Evolutionary conservation across 1,284 basidiomycete species (phyloP), one percentile per base, ranked within the genome.

Genomic region (Tremellales sp.): DNA sequence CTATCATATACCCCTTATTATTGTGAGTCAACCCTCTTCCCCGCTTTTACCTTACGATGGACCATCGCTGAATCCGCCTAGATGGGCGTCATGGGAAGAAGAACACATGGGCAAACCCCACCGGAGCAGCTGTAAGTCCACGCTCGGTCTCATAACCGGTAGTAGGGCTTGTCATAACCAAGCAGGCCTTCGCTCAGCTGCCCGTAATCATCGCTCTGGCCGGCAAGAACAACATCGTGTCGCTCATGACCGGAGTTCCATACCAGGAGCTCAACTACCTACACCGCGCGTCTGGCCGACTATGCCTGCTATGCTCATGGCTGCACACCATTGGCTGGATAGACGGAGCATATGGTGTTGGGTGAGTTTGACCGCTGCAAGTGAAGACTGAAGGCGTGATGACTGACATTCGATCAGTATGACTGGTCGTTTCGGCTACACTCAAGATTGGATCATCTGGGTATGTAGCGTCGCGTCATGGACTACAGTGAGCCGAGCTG

Each of bases 191-290:
- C 58, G 58, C 60, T 2, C 67, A 75, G 51, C 42, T 73, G 3
- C 73, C 73, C 1, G 56, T 74, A 23, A 62, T 77, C 43, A 64
- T 75, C 46, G 52, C 69, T 19, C 58, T 75, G 1, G 70, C 73
- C 7, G 58, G 62, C 24, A 76, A 76, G 56, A 77, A 76, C 61
- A 75, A 69, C 49, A 53, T 67, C n/a, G 57, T 75, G 27, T 67
- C 66, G 2, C 54, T 48, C 31, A 48, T 75, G 19, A 69, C 74
- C 2, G 75, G 76, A 0, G 73, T 75, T 43, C 65, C 68, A 2
- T 75, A 75, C 48, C 73, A 75, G 45, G 73, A 75, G 61, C 67
- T 77, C 57, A 77, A 76, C 54, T 75, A 65, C 48, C 59, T 77
- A 2, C 76, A 76, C 45, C 72, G 76, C 2, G 68, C 72, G 19